A percentile compares a stretch with the other conserved stretches of the same genome.
Evolutionary conservation across 1,139 yeast genomes (phyloP).

Genomic region (Wickerhamomyces sp.): DNA sequence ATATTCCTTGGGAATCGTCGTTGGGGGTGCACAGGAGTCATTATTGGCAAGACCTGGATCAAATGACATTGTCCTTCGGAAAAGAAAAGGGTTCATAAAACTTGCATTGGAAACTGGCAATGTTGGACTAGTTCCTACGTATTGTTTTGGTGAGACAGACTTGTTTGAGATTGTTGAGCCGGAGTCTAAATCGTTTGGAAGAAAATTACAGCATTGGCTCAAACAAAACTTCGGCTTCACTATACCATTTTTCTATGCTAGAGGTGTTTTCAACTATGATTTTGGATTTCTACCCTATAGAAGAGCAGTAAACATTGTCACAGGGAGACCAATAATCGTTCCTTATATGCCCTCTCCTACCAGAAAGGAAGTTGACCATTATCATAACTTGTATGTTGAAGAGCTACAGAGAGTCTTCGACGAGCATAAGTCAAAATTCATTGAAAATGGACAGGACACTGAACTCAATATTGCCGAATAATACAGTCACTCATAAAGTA

Average conservation of each 20-base stretch:
- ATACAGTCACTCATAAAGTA: not conserved
- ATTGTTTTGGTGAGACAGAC: constrained; percentile 91
- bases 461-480: constrained; percentile 44
- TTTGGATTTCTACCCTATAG: constrained; percentile 88
- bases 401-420: constrained; percentile 64
- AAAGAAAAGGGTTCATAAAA: constrained; percentile 84
- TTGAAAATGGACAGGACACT: constrained; percentile 38
- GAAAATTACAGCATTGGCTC: constrained; percentile 62
- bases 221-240: constrained; percentile 77
- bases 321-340: constrained; percentile 77
- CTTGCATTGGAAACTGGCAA: constrained; percentile 79
- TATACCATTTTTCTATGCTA: constrained; percentile 83
- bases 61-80: constrained; percentile 63
- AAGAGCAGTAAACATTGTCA: constrained; percentile 71
- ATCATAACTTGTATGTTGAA: constrained; percentile 68
- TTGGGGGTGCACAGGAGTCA: constrained; percentile 95
- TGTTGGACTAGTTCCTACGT: constrained; percentile 76
- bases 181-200: constrained; percentile 45
- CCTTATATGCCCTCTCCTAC: constrained; percentile 46
- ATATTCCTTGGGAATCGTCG: constrained; percentile 78
- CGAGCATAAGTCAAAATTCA: constrained; percentile 59
- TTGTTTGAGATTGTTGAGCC: constrained; percentile 63
- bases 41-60: constrained; percentile 60
- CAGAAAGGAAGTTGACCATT: constrained; percentile 53
- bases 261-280: constrained; percentile 90